phyloP scores from a whole-genome alignment of 2,329 filamentous ascomycete genomes.

The Botryotinia calthae region DNA sequence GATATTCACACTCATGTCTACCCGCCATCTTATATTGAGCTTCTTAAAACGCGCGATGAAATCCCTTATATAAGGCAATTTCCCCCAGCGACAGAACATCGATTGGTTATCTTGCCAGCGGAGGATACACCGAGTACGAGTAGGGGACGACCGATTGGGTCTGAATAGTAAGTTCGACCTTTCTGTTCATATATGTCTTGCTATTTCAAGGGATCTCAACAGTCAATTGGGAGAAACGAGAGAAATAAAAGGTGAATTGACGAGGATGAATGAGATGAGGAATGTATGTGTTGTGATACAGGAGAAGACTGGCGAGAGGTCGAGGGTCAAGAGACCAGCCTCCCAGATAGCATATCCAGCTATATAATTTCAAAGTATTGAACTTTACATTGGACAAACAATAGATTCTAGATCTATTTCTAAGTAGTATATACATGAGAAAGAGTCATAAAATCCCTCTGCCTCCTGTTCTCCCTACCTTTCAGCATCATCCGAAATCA shows the following conservation, averaged over 20 bases:
- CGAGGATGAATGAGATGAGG: not conserved
- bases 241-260: accelerated
- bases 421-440: accelerated
- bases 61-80: constrained; percentile 74
- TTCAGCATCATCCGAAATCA: too few relatives aligned
- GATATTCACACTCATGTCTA: constrained; percentile 72
- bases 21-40: constrained; percentile 59
- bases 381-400: not conserved
- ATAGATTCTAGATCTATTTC: not conserved
- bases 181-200: not conserved
- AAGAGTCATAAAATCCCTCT: not conserved
- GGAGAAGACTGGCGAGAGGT: not conserved
- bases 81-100: constrained; percentile 53
- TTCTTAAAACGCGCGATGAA: constrained; percentile 56
- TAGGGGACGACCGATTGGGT: constrained; percentile 77
- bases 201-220: not conserved
- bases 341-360: not conserved
- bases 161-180: constrained; percentile 63
- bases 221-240: too few relatives aligned
- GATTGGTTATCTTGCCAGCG: constrained; percentile 64
- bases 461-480: not conserved
- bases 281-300: not conserved
- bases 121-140: constrained; percentile 55
- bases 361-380: not conserved
- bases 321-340: not conserved